A percentile compares a stretch with the other conserved stretches of the same genome.
Evolutionary conservation across 768 basidiomycete genomes (phyloP).

Genomic region (Aureoboletus auriporus): DNA sequence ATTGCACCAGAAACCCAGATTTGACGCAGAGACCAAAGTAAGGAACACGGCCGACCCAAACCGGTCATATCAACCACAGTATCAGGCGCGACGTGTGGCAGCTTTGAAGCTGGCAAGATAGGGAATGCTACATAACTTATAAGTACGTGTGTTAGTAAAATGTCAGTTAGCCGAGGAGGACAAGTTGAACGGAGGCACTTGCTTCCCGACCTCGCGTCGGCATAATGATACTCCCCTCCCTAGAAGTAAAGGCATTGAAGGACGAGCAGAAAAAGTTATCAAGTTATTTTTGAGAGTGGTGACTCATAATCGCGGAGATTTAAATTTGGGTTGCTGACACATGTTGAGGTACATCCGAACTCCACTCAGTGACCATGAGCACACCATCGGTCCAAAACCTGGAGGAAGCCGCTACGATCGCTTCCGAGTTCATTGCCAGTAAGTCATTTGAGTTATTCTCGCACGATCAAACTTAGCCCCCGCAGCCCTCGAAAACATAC

Average conservation of each 20-base stretch:
- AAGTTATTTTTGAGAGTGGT: conserved; percentile 6
- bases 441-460: conserved; percentile 13
- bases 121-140: background rate
- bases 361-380: conserved; percentile 20
- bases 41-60: background rate
- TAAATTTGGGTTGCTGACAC: conserved; percentile 15
- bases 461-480: background rate
- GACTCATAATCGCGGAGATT: conserved; percentile 22
- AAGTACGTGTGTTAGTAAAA: too few species aligned
- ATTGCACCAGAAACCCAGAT: background rate
- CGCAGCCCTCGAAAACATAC: conserved; percentile 47
- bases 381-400: conserved; percentile 34
- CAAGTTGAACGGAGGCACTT: background rate
- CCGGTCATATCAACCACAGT: background rate
- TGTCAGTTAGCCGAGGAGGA: background rate
- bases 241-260: too few species aligned
- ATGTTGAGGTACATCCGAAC: conserved; percentile 5
- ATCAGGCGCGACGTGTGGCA: background rate
- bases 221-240: conserved; percentile 3
- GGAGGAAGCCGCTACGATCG: conserved; percentile 47
- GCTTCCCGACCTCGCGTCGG: conserved; percentile 1
- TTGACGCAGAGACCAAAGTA: background rate
- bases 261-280: too few species aligned
- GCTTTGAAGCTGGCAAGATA: too few species aligned
- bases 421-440: conserved; percentile 49